Base-by-base conservation (phyloP, 2,329 filamentous ascomycete species). In the Zymoseptoria tritici region DNA sequence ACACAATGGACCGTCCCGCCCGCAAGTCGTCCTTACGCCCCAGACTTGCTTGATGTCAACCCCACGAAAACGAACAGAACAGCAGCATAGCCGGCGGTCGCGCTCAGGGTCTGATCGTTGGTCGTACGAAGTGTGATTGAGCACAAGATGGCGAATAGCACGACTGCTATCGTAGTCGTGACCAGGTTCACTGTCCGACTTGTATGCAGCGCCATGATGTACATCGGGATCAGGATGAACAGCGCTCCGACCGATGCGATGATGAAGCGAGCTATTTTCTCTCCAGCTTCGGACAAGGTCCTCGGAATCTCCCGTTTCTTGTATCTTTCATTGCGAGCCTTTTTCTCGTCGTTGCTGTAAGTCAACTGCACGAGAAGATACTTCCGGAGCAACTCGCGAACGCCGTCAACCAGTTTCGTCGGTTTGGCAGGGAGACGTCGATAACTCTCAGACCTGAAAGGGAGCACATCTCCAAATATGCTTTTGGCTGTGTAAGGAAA, bases 171-270 rank as follows among this genome's bases (percentile, higher is more conserved):
- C 5, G 20, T 56, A 19, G 55, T 56, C 20, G 55, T 56, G 13
- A 56, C 29, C 6, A 51, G 16, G 21, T 24, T 56, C 21, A 50
- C 49, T 3, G 46, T 51, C 5, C 55, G n/a, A 21, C 50, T 31
- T 42, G 49, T 42, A 11, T 20, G 55, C n/a, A 56, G 29, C 9
- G 55, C 55, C 55, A 56, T 56, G 19, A 50, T 29, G 22, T 56
- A 56, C 31, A 56, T 56, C 36, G 54, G 54, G 16, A 56, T 36
- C 54, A 56, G 26, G 42, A 56, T 56, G 46, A 56, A 56, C 42
- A 56, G 22, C 31, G 54, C 54, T n/a, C 54, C 54, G 21, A 56
- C 19, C 2, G 49, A 49, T 9, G 54, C 54, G 4, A 50, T 36
- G 21, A 50, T 49, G 7, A 56, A 56, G 19, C 54, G 31, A 20